Base-by-base conservation (phyloP, 805 yeast genomes). In the Saccharomycopsis fodiens region DNA sequence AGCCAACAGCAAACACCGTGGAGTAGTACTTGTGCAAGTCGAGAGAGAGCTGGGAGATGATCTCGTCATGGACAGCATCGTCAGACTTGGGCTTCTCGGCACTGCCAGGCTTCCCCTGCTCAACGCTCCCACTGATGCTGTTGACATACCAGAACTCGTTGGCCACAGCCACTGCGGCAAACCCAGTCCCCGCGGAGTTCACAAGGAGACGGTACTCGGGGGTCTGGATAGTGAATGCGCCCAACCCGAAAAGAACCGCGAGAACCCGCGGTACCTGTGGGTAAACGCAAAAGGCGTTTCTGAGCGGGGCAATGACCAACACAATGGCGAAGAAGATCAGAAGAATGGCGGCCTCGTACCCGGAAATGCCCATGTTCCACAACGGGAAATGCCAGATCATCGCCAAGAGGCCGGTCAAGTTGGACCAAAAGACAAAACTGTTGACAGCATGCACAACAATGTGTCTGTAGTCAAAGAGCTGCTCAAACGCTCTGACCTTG, bases 361-460 rank as follows among this genome's bases (percentile, higher is more conserved):
- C 98, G 1, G 95, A 84, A 38, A 93, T 82, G 4, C 97, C 97
- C 97, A 93, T 88, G 59, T 84, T 76, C 98, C 98, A 93, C 52
- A 93, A 69, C 8, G 98, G 98, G 72, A 93, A 93, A 67, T 85
- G 86, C 98, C 98, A 93, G 42, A 93, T 79, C 58, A 93, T 79
- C 46, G 93, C 73, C 37, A 87, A 82, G 48, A 93, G 68, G 0
- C 96, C 77, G 2, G 97, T 84, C 36, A 78, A 52, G 19, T 80
- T 79, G 0, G 97, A 72, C 96, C 97, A 93, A 61, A 85, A 86
- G 46, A 86, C 70, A 59, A 78, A 81, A 3, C 91, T 72, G 59
- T 89, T 88, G 57, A 76, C 58, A 13, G 71, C 59, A 56, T 76
- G 73, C 39, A 69, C 59, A 2, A 68, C 20, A 34, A 77, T 63